These are phyloP conservation scores for Filobasidium uniguttulatum DNA, from an alignment of 1,284 basidiomycete genomes.

Conservation along the genomic window DNA sequence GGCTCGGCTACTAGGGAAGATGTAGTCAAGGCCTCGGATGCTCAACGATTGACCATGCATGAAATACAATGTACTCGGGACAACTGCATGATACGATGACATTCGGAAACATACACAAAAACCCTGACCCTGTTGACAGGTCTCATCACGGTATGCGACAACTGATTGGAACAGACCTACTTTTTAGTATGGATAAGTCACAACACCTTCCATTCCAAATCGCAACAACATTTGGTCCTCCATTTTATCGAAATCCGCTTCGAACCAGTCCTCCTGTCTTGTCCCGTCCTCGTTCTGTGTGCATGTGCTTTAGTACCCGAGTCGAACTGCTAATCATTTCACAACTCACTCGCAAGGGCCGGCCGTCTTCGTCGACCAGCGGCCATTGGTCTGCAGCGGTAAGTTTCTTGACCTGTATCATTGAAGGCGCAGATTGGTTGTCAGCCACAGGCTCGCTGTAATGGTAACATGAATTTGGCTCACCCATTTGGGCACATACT, in stretches of 20 bases:
- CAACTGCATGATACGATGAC: too few species aligned
- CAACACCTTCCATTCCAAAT: constrained; percentile 14
- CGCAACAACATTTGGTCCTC: constrained; percentile 10
- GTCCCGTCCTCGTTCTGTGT: constrained; percentile 11
- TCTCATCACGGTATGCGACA: too few species aligned
- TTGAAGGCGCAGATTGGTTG: too few species aligned
- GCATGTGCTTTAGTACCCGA: not conserved
- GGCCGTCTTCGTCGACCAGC: constrained; percentile 12
- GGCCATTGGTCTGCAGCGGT: constrained; percentile 14
- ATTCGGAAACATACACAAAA: too few species aligned
- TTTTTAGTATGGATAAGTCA: constrained; percentile 13
- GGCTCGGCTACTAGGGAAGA: too few species aligned
- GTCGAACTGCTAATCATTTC: not conserved
- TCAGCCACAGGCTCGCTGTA: too few species aligned
- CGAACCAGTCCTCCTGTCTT: constrained; percentile 14
- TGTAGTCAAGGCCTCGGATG: too few species aligned
- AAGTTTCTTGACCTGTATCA: constrained; percentile 8
- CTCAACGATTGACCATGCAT: too few species aligned
- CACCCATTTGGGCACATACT: constrained; percentile 15
- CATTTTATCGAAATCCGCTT: constrained; percentile 11
- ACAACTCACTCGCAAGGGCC: constrained; percentile 6
- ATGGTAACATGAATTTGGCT: too few species aligned
- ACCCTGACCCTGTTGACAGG: too few species aligned
- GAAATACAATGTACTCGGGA: too few species aligned
- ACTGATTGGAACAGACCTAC: too few species aligned